These are phyloP conservation scores for Exophiala calicioides DNA, from an alignment of 2,329 filamentous ascomycete genomes.

Conservation along the genomic window DNA sequence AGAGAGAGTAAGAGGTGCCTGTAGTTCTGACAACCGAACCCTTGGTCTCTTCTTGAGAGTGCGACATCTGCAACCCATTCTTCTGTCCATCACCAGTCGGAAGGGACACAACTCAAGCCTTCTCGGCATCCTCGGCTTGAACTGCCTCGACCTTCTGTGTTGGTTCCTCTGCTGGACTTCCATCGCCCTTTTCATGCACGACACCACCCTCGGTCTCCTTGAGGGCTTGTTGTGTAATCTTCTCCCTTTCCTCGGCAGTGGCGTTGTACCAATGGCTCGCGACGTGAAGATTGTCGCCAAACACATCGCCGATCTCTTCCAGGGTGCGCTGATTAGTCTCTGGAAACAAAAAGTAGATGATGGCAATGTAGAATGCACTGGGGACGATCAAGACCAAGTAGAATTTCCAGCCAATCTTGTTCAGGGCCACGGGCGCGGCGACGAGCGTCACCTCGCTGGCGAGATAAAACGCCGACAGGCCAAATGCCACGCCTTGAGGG, in stretches of 20 bases:
- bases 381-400: conserved; percentile 34
- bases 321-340: conserved; percentile 37
- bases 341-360: conserved; percentile 36
- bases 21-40: too few relatives aligned
- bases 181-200: conserved; percentile 14
- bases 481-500: conserved; percentile 25
- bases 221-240: conserved; percentile 18
- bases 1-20: too few relatives aligned
- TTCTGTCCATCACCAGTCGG: too few relatives aligned
- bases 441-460: conserved; percentile 24
- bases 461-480: conserved; percentile 23
- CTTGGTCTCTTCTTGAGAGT: too few relatives aligned
- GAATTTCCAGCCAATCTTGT: conserved; percentile 38
- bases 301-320: conserved; percentile 37
- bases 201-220: conserved; percentile 19
- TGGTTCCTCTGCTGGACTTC: neutral
- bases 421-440: conserved; percentile 36
- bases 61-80: too few relatives aligned
- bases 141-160: neutral
- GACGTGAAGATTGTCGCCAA: conserved; percentile 34
- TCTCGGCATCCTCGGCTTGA: neutral
- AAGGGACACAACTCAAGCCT: too few relatives aligned
- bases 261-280: conserved; percentile 32
- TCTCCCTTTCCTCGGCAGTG: conserved; percentile 32
- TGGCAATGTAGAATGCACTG: conserved; percentile 32